Evolutionary conservation across 106 monocot species (phyloP), one percentile per base, ranked within the genome.

Genomic region (Narthecium ossifragum): DNA sequence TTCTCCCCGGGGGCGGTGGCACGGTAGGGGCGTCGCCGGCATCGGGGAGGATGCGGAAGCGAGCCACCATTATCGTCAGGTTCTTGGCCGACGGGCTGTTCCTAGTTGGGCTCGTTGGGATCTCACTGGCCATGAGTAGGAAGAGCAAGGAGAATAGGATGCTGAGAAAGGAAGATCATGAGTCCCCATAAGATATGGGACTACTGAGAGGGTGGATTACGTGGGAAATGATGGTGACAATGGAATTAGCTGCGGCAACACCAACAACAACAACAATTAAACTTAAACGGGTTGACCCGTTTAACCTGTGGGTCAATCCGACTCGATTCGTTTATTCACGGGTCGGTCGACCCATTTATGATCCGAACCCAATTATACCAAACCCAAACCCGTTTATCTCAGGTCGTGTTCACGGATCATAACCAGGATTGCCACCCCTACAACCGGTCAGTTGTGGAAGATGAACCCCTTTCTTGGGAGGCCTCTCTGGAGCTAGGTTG

Each of bases 161-260:
- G 17, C 51, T 25, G 55, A 38, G 60, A 9, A 67, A 65, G 68
- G 48, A 60, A 57, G 38, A 54, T 76, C 4, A 31, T 73, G 27
- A 28, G 51, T 1, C 64, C 75, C 2, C 73, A 70, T 24, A 80
- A 84, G 59, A 72, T n/a, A 74, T n/a, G n/a, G n/a, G n/a, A n/a
- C n/a, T n/a, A n/a, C n/a, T 36, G 30, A 71, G 17, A 17, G 10
- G 14, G 43, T 26, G 17, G 26, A n/a, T 17, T 46, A 57, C 37
- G 57, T 24, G 2, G 46, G 18, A 43, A 43, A 43, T 17, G 17
- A 55, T 26, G 31, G 54, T 14, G 15, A 29, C 6, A 71, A 56
- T 31, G 54, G 21, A 10, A 18, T 15, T 11, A 47, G 12, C 24
- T 20, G 56, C 48, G 55, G 34, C 55, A 63, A 67, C 31, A n/a